These are phyloP conservation scores for Elymus sibiricus DNA, from an alignment of 176 grass and related monocot genomes.

Conservation along the genomic window DNA sequence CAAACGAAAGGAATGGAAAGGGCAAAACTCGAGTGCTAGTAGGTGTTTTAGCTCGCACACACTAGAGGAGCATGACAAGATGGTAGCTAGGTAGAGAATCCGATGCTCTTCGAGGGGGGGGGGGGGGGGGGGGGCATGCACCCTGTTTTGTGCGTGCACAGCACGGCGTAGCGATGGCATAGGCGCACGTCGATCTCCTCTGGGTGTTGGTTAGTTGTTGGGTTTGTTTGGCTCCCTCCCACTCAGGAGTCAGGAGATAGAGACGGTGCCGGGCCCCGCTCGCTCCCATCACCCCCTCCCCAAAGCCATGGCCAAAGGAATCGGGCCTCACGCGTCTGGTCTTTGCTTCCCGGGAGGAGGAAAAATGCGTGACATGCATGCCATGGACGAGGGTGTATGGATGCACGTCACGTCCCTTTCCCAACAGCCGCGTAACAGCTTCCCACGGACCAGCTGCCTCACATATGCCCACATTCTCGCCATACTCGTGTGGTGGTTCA, in stretches of 20 bases:
- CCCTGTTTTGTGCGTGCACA: no score
- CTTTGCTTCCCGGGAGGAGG: conserved; percentile 44
- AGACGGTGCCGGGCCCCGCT: no score
- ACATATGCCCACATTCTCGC: background rate
- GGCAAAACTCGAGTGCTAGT: no score
- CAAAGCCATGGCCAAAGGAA: background rate
- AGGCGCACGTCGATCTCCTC: background rate
- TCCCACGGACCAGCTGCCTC: background rate
- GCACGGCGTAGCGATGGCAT: no score
- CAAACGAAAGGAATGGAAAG: no score
- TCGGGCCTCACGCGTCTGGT: conserved; percentile 1
- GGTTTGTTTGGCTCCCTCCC: conserved; percentile 3
- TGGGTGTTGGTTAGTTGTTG: conserved; percentile 7
- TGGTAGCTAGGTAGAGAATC: conserved; percentile 32
- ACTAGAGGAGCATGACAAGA: conserved; percentile 26
- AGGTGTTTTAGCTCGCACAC: no score
- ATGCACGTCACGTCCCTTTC: conserved; percentile 26
- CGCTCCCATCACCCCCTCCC: no score
- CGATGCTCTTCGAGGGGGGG: conserved; percentile 25
- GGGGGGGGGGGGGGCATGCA: background rate
- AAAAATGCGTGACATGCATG: conserved; percentile 7
- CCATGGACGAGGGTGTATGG: background rate
- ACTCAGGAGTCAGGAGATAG: background rate
- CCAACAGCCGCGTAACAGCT: background rate
- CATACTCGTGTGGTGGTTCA: background rate